These are phyloP conservation scores for Capronia americana DNA, from an alignment of 2,329 filamentous ascomycete genomes.

Conservation along the genomic window DNA sequence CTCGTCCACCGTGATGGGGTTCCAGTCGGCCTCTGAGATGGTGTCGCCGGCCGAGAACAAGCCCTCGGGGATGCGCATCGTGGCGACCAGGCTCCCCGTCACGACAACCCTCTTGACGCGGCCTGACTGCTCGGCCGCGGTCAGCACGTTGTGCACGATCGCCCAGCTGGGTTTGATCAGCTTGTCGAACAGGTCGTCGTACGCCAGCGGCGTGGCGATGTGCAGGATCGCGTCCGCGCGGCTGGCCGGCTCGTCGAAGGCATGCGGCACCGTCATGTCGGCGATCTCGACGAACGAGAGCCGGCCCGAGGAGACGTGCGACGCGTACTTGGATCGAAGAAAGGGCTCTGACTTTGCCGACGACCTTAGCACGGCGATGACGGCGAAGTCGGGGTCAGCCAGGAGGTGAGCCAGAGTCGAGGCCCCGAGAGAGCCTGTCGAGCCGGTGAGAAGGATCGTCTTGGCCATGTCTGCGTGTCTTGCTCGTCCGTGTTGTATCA, in stretches of 20 bases:
- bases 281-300: constrained; percentile 23
- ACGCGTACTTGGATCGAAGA: constrained; percentile 15
- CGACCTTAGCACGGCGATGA: constrained; percentile 19
- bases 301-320: constrained; percentile 15
- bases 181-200: constrained; percentile 21
- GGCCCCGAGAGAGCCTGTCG: constrained; percentile 18
- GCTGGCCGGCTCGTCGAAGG: constrained; percentile 18
- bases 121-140: constrained; percentile 12
- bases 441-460: constrained; percentile 25
- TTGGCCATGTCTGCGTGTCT: constrained; percentile 2
- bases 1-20: constrained; percentile 20
- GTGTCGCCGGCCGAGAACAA: constrained; percentile 9
- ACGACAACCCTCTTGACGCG: constrained; percentile 20
- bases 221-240: constrained; percentile 21
- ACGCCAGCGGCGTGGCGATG: constrained; percentile 24
- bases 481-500: background rate
- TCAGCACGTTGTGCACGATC: constrained; percentile 22
- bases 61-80: constrained; percentile 6
- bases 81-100: constrained; percentile 22
- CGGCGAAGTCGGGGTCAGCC: constrained; percentile 10
- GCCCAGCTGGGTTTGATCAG: constrained; percentile 20
- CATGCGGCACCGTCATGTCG: constrained; percentile 14
- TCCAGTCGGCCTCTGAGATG: constrained; percentile 15
- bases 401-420: constrained; percentile 20
- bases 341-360: constrained; percentile 16